Base-by-base conservation (phyloP, 306 rosid species). In the Gastrolobium villosum region DNA sequence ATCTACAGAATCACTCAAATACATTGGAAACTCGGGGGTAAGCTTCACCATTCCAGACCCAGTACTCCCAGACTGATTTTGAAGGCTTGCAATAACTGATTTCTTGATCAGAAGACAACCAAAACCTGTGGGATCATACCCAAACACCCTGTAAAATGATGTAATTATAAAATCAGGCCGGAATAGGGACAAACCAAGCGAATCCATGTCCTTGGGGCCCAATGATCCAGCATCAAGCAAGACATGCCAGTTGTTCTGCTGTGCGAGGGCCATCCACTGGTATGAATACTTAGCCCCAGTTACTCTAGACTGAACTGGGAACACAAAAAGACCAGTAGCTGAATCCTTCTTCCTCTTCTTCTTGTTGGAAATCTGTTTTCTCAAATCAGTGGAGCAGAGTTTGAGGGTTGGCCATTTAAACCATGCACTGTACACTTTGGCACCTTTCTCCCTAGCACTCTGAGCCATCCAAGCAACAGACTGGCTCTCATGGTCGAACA, bases 181-280 rank as follows among this genome's bases (percentile, higher is more conserved):
- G 86, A 94, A 94, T 31, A 94, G 84, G 28, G 99, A 94, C 86
- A 94, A 71, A 59, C 99, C 99, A 66, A 94, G 98, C 0, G 98
- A 94, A 83, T 94, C 98, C 98, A 94, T 94, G 81, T 94, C 98
- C 87, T 94, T 94, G 46, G 98, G 98, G 55, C 98, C 98, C 83
- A 94, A 79, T 7, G 98, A 94, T 7, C 98, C 98, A 13, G 98
- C 98, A 79, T 94, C 98, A 66, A 94, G 93, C 76, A 92, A 87
- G 31, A 94, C 98, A 79, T 94, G 98, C 98, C 98, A 94, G 76
- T 94, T 92, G 82, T 94, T 94, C 84, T 94, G 98, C 70, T 94
- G 98, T 0, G 98, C 98, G 41, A 94, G 74, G n/a, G 98, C 96
- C 98, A 94, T 94, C 98, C 98, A 94, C 76, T 92, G 98, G 80